Conservation (phyloP, 164 flowering plant species). For the Tetracentron sinense region DNA sequence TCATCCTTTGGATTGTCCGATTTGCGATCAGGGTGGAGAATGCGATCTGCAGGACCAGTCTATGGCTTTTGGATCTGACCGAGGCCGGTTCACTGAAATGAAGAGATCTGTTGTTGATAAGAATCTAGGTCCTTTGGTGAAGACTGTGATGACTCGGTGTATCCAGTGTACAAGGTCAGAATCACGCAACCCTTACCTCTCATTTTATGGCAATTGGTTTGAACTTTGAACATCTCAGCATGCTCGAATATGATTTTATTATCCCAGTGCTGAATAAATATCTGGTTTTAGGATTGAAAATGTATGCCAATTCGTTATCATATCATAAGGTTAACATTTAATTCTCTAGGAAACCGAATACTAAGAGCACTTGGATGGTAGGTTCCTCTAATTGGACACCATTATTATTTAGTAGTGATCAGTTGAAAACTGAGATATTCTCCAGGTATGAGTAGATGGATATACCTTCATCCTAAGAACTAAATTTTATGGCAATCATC, state of each 20-base stretch:
- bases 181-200: background rate
- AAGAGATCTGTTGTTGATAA: constrained; percentile 99
- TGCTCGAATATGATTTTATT: background rate
- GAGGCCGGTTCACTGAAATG: constrained; percentile 94
- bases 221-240: background rate
- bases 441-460: too few species aligned
- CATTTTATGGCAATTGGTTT: background rate
- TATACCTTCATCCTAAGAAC: too few species aligned
- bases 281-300: too few species aligned
- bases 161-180: constrained; percentile 95
- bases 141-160: constrained; percentile 99
- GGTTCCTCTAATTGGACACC: too few species aligned
- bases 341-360: too few species aligned
- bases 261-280: background rate
- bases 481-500: too few species aligned
- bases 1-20: constrained; percentile 98
- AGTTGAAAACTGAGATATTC: too few species aligned
- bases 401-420: too few species aligned
- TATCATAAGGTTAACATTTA: too few species aligned
- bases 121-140: constrained; percentile 96
- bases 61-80: constrained; percentile 99
- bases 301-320: too few species aligned
- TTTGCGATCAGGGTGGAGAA: constrained; percentile 99
- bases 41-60: constrained; percentile 99
- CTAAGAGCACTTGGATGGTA: too few species aligned